Conservation (phyloP, 352 stramenopile species). For the Pythium scleroteichum region DNA sequence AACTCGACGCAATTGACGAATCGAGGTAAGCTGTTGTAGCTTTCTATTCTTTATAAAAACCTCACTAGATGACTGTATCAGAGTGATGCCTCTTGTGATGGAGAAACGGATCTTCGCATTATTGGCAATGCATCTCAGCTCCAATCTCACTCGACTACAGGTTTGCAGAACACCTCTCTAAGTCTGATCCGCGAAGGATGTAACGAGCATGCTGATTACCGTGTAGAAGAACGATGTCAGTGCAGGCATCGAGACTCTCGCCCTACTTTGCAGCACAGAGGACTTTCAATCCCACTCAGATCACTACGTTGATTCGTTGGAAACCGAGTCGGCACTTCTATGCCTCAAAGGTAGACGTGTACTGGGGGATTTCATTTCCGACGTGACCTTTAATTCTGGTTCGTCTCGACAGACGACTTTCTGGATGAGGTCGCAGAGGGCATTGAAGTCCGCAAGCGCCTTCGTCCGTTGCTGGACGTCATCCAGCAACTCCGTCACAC, state of each 20-base stretch:
- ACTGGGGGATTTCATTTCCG: neutral
- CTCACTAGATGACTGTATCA: constrained; percentile 21
- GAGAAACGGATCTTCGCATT: constrained; percentile 80
- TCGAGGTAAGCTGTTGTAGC: constrained; percentile 38
- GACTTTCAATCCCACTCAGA: constrained; percentile 77
- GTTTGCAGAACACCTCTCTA: constrained; percentile 9
- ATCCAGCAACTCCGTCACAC: constrained; percentile 32
- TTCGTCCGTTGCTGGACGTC: constrained; percentile 71
- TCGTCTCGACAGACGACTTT: constrained; percentile 51
- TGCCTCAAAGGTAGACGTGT: constrained; percentile 44
- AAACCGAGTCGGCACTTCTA: constrained; percentile 55
- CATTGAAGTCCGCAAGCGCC: constrained; percentile 62
- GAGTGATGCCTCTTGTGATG: constrained; percentile 83
- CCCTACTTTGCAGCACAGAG: constrained; percentile 79
- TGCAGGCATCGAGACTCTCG: constrained; percentile 66
- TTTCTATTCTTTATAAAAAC: neutral
- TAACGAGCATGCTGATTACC: neutral
- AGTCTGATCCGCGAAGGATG: neutral
- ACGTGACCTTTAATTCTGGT: constrained; percentile 8
- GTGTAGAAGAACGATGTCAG: constrained; percentile 46
- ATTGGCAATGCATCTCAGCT: constrained; percentile 77
- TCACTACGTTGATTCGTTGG: constrained; percentile 60
- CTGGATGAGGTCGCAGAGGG: constrained; percentile 66
- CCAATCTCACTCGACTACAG: constrained; percentile 41
- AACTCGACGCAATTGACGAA: constrained; percentile 85